Base-by-base conservation (phyloP, 768 basidiomycete species). In the Collybiopsis luxurians region DNA sequence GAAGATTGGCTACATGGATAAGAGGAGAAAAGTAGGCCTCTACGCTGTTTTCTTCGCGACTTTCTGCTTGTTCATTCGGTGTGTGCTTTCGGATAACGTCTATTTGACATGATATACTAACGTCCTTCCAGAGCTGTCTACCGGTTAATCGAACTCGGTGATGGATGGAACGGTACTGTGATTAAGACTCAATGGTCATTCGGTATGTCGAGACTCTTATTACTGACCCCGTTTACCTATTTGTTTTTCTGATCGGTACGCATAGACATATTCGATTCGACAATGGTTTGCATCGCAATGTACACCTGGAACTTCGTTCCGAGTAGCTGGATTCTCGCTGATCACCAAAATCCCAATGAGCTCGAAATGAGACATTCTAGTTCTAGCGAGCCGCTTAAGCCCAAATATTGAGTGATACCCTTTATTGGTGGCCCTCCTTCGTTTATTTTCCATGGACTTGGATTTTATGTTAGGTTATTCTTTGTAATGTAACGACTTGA, bases 101-200 rank as follows among this genome's bases (percentile, higher is more conserved):
- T n/a, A n/a, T n/a, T n/a, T n/a, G n/a, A n/a, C n/a, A n/a, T n/a
- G n/a, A n/a, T n/a, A n/a, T n/a, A n/a, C 24, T 28, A 4, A 2
- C n/a, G 17, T 12, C 19, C n/a, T n/a, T 44, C 15, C 49, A 51
- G 73, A 48, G 70, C 74, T 9, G 63, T 79, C 26, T 81, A 79
- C 63, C 73, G 80, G 39, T 75, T 76, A 0, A 64, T 75, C 49
- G 79, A 80, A 61, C 63, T 76, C 13, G 61, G 64, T 2, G 69
- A 75, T 45, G 80, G 79, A 0, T 83, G 79, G 78, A 53, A 58
- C 31, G 81, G 81, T 2, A 51, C 56, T 0, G 73, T 83, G 48
- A 80, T 79, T 53, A 53, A 62, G 9, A 78, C 75, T 11, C 67
- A 83, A 57, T 61, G 65, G 23, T 72, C 70, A 55, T 78, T 79